These are phyloP conservation scores for Aspergillus sp. DNA, from an alignment of 2,329 filamentous ascomycete species.

Conservation along the genomic window DNA sequence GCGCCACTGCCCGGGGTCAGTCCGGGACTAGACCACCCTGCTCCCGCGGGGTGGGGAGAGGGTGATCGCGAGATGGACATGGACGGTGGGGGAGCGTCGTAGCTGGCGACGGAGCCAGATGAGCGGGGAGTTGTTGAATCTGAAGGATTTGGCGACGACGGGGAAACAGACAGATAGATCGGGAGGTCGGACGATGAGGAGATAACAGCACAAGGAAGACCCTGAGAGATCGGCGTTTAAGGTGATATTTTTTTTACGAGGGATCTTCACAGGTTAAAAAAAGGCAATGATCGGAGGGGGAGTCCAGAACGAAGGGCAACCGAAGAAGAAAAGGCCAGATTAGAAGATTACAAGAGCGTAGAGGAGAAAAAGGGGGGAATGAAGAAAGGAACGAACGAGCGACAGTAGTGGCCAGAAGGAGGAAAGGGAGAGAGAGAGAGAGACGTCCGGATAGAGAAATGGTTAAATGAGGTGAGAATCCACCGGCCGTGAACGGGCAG, in stretches of 20 bases:
- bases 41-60: conserved; percentile 70
- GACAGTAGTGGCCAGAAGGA: background rate
- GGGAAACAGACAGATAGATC: background rate
- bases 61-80: conserved; percentile 90
- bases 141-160: background rate
- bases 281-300: background rate
- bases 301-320: background rate
- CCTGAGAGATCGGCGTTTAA: background rate
- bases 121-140: background rate
- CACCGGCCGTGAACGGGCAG: too few species aligned
- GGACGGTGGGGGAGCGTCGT: conserved; percentile 51
- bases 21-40: conserved; percentile 84
- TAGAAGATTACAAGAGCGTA: too few species aligned
- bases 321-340: background rate
- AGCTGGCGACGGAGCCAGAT: background rate
- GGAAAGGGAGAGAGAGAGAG: background rate
- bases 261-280: background rate
- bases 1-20: conserved; percentile 70
- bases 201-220: too few species aligned
- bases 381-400: conserved; percentile 6
- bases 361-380: conserved; percentile 7
- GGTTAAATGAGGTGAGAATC: too few species aligned
- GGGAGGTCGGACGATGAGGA: background rate
- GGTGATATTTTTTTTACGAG: background rate
- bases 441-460: too few species aligned